Evolutionary conservation across 352 stramenopile genomes (phyloP), one percentile per base, ranked within the genome.

Genomic region (Pythium aphanidermatum): DNA sequence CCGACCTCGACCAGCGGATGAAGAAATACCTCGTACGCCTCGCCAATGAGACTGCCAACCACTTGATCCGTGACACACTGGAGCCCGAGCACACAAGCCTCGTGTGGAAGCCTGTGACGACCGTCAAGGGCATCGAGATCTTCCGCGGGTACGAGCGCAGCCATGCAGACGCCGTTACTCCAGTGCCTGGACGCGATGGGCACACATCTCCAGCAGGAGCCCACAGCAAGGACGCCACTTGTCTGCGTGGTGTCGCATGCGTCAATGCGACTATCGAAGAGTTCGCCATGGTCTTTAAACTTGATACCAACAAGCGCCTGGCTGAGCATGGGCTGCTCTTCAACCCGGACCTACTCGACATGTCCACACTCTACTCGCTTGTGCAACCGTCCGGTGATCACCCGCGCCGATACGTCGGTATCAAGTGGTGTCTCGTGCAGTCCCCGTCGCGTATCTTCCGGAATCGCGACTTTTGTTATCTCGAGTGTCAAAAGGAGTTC

Each of bases 401-500:
- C 46, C 81, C 81, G 33, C 63, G 80, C 1, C 61, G 77, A 26
- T 89, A 86, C 53, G 77, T 90, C 13, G 81, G 74, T 29, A 74
- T 91, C 52, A 88, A 93, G 58, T 91, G 79, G 81, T 83, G 70
- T 6, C 70, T 84, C 4, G 68, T 87, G 14, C 72, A 83, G n/a
- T 82, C 74, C 6, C 81, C 81, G 1, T 84, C 70, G 2, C 66
- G 66, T 23, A 55, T 88, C 35, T 93, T 90, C 34, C 63, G 77
- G 12, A 80, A 85, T 46, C 60, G 78, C 43, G 81, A 92, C 38
- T 88, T 92, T 20, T 92, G 81, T 53, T 92, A 86, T 55, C 60
- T 92, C 26, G 80, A 92, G 62, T 90, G 75, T 46, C 81, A 90
- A 31, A 88, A 93, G 34, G 78, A 93, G 43, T 91, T 93, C 49